A percentile compares a stretch with the other conserved stretches of the same genome.
Evolutionary conservation across 352 stramenopile genomes (phyloP).

Genomic region (Phytophthora litchii): DNA sequence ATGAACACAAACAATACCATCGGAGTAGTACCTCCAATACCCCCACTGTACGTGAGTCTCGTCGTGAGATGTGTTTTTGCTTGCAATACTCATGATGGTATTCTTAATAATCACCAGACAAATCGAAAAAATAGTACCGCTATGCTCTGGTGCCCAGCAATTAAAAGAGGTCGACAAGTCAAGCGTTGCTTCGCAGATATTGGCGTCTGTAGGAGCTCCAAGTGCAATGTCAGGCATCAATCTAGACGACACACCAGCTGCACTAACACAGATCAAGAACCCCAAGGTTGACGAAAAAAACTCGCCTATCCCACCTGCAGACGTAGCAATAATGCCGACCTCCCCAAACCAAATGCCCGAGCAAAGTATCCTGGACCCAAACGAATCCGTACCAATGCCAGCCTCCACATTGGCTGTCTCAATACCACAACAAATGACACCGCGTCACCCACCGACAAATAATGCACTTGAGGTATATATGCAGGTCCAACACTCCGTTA

Average conservation of each 20-base stretch:
- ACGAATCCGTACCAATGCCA: conserved; percentile 1
- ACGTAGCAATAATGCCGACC: neutral
- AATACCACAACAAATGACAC: conserved; percentile 1
- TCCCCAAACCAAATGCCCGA: neutral
- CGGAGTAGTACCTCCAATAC: neutral
- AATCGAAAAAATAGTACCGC: conserved; percentile 3
- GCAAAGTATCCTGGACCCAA: neutral
- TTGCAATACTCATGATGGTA: neutral
- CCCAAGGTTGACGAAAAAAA: neutral
- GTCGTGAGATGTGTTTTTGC: neutral
- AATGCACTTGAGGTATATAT: conserved; percentile 30
- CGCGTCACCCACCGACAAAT: neutral
- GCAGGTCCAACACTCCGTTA: conserved; percentile 30
- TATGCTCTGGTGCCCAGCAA: neutral
- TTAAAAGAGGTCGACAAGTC: conserved; percentile 12
- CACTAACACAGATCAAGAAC: neutral
- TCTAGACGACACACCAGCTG: neutral
- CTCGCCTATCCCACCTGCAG: conserved; percentile 11
- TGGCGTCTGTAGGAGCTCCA: conserved; percentile 15
- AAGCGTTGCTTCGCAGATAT: conserved; percentile 26
- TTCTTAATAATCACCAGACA: conserved; percentile 2
- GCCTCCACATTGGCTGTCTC: neutral
- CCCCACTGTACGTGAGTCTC: conserved; percentile 17
- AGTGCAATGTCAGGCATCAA: neutral
- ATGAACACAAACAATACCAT: neutral